phyloP scores from a whole-genome alignment of 2,329 filamentous ascomycete species.

The Ceratocystis albifundus region DNA sequence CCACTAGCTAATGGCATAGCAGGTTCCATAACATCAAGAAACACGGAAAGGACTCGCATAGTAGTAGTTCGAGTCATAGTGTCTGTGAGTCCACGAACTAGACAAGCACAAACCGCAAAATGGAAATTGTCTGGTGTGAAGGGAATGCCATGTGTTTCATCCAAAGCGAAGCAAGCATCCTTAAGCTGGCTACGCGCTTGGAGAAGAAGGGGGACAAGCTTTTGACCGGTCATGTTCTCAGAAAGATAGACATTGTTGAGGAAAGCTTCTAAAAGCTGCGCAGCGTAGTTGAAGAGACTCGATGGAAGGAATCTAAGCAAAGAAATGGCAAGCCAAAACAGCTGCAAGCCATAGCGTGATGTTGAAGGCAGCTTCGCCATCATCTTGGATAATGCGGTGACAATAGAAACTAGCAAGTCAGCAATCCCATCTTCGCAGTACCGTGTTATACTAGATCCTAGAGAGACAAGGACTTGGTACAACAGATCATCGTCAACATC shows the following conservation, averaged over 20 bases:
- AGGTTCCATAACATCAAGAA: conserved; percentile 37
- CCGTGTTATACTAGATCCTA: conserved; percentile 52
- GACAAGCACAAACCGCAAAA: conserved; percentile 52
- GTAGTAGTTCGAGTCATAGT: conserved; percentile 47
- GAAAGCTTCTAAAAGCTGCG: conserved; percentile 53
- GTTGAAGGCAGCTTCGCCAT: conserved; percentile 55
- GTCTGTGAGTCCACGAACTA: conserved; percentile 53
- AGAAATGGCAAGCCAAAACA: conserved; percentile 60
- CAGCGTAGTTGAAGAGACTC: conserved; percentile 53
- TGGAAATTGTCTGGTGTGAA: conserved; percentile 56
- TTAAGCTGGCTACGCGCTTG: conserved; percentile 50
- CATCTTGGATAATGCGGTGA: conserved; percentile 58
- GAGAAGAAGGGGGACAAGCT: conserved; percentile 48
- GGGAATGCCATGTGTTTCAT: conserved; percentile 54
- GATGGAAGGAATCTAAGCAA: conserved; percentile 52
- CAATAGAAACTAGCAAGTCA: conserved; percentile 58
- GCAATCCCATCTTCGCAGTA: conserved; percentile 53
- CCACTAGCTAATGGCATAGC: conserved; percentile 22
- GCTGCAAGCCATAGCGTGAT: conserved; percentile 55
- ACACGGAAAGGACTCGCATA: conserved; percentile 49
- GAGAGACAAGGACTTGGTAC: conserved; percentile 57
- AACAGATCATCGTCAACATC: conserved; percentile 61
- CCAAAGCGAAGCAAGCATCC: conserved; percentile 49
- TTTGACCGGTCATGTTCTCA: conserved; percentile 46
- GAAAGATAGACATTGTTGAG: conserved; percentile 52